Percentiles rank a stretch among this genome's conserved stretches.
Conservation (phyloP, 176 grass and related monocot genomes). For the Aegilops speltoides region DNA sequence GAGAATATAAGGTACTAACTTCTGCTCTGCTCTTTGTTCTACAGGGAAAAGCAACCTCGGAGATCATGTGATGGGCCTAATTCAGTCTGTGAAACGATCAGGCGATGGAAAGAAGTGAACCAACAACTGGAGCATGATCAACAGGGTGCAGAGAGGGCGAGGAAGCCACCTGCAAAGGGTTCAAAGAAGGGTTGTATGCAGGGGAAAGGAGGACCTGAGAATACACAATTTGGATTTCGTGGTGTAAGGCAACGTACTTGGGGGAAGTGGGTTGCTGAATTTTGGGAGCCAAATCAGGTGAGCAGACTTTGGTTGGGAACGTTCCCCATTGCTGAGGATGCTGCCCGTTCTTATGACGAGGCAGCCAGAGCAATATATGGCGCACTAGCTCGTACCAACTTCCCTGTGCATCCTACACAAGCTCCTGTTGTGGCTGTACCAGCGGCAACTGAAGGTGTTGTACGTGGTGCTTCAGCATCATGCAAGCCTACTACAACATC, state of each 20-base stretch:
- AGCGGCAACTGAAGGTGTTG: not conserved
- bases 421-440: not conserved
- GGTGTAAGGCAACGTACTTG: conserved; percentile 89
- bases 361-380: conserved; percentile 95
- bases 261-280: conserved; percentile 98
- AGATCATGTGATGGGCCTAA: conserved; percentile 54
- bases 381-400: conserved; percentile 54
- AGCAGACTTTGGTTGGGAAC: conserved; percentile 90
- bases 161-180: conserved; percentile 77
- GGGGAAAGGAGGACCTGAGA: conserved; percentile 92
- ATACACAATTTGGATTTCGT: conserved; percentile 55
- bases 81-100: conserved; percentile 58
- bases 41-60: conserved; percentile 73
- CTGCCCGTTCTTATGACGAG: conserved; percentile 77
- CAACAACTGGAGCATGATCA: conserved; percentile 25
- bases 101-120: conserved; percentile 67
- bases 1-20: conserved; percentile 11
- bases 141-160: not conserved
- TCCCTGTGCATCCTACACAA: not conserved
- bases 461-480: conserved; percentile 5
- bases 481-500: conserved; percentile 50
- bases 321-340: conserved; percentile 56
- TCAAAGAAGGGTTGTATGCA: conserved; percentile 96
- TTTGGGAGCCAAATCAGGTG: conserved; percentile 65
- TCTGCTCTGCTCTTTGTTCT: not conserved